Base-by-base conservation (phyloP, 2,329 filamentous ascomycete genomes). In the Xylaria sp. region DNA sequence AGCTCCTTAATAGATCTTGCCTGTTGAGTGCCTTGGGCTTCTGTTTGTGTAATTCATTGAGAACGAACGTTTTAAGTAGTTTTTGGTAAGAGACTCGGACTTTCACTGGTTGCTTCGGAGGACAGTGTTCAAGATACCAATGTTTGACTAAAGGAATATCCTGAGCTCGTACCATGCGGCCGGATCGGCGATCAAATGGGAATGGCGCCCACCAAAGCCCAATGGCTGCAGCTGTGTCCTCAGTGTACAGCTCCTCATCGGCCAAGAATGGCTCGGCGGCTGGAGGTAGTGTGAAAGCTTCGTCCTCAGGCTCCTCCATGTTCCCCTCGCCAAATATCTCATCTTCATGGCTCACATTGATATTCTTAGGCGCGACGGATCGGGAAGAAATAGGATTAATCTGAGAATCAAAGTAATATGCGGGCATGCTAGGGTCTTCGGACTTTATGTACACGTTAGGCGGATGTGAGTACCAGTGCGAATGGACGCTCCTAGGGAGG, bases 41-140 rank as follows among this genome's bases (percentile, higher is more conserved):
- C 82, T 94, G 97, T 84, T 95, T 97, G 82, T 99, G 97, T 56
- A 99, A 86, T 82, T 98, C 95, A 75, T 99, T 99, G 73, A 99
- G 87, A 20, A 99, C 96, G 75, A 91, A 99, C 3, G 93, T 95
- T 85, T 99, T 99, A 52, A 99, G 86, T 68, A 99, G 85, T 84
- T 99, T 99, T 81, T 99, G 96, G 79, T 99, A 99, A 0, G 96
- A 99, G 10, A 99, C 96, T 77, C 96, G 90, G 64, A 99, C 94
- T 83, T 99, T 99, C 73, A 98, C 94, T 0, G 96, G 95, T 76
- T 97, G 94, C 72, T 85, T 84, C 65, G 91, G 89, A 12, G 96
- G 94, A 73, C 94, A 94, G 79, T 99, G 97, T 82, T 99, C 95
- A 6, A 99, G 87, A 78, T 99, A 99, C 93, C 94, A 98, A 80